Evolutionary conservation across 495 filamentous ascomycete species (phyloP).

Genomic region (Hypoxylon lienhwacheense): DNA sequence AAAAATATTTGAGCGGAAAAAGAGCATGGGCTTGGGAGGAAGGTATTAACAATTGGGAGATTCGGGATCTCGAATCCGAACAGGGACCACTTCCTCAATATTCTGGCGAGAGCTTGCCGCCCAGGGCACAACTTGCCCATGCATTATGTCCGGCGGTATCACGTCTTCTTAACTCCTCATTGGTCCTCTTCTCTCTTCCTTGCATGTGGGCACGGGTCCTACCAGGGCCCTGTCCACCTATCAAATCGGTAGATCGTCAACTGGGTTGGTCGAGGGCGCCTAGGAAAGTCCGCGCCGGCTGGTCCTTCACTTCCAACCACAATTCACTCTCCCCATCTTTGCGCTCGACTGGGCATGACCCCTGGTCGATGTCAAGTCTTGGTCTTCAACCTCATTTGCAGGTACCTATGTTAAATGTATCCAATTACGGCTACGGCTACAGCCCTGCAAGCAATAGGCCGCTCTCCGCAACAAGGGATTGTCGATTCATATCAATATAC

Average conservation of each 20-base stretch:
- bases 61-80: slow-evolving; percentile 23
- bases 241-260: slow-evolving; percentile 34
- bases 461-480: slow-evolving; percentile 15
- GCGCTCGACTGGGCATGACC: slow-evolving; percentile 32
- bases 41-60: slow-evolving; percentile 10
- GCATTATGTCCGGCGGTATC: slow-evolving; percentile 33
- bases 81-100: slow-evolving; percentile 12
- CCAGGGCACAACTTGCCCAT: slow-evolving; percentile 36
- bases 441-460: slow-evolving; percentile 25
- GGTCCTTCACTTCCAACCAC: slow-evolving; percentile 31
- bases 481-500: slow-evolving; percentile 15
- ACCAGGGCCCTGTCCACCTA: slow-evolving; percentile 31
- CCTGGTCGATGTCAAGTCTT: slow-evolving; percentile 23
- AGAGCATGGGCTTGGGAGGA: too few relatives aligned
- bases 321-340: slow-evolving; percentile 25
- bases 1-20: too few relatives aligned
- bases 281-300: slow-evolving; percentile 36
- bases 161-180: slow-evolving; percentile 29
- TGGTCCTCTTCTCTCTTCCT: slow-evolving; percentile 27
- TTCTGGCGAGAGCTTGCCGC: slow-evolving; percentile 31
- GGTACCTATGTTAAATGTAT: slow-evolving; percentile 4
- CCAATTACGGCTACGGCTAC: slow-evolving; percentile 27
- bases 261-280: slow-evolving; percentile 30
- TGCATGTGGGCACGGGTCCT: slow-evolving; percentile 35
- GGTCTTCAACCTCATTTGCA: slow-evolving; percentile 34